Evolutionary conservation across 169 alveolate genomes (phyloP).

Genomic region (Plasmodium billcollinsi): DNA sequence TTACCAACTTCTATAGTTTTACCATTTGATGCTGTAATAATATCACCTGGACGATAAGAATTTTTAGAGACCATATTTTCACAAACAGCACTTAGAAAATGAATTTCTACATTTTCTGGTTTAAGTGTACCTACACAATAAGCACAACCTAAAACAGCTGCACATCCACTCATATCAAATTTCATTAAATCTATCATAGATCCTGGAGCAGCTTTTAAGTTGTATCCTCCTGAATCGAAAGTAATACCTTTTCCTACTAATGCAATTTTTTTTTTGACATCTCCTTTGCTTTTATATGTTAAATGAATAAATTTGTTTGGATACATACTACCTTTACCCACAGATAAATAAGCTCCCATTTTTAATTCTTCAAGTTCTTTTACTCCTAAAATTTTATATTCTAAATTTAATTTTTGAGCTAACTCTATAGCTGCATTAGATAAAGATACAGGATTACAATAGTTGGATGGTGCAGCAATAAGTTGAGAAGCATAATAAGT

Average conservation of each 20-base stretch:
- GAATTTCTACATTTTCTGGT: conserved; percentile 90
- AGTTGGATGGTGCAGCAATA: conserved; percentile 89
- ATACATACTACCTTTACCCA: conserved; percentile 91
- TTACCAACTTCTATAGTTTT: conserved; percentile 95
- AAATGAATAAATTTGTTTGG: conserved; percentile 92
- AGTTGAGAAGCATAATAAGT: conserved; percentile 83
- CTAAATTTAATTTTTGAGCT: conserved; percentile 85
- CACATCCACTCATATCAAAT: conserved; percentile 92
- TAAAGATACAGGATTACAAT: conserved; percentile 87
- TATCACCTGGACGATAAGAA: conserved; percentile 95
- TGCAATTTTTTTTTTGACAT: conserved; percentile 84
- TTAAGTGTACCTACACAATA: conserved; percentile 86
- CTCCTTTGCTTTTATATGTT: conserved; percentile 83
- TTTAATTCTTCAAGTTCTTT: conserved; percentile 88
- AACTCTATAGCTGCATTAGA: conserved; percentile 82
- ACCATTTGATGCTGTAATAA: conserved; percentile 95
- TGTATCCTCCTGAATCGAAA: conserved; percentile 96
- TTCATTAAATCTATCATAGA: conserved; percentile 87
- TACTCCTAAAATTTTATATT: conserved; percentile 82
- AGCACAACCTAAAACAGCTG: conserved; percentile 93
- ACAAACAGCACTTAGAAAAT: conserved; percentile 90
- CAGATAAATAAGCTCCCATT: conserved; percentile 92
- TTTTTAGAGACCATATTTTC: conserved; percentile 94
- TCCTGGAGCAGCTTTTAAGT: conserved; percentile 87
- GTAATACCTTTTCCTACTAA: conserved; percentile 96